phyloP scores from a whole-genome alignment of 2,329 filamentous ascomycete genomes.

The Aureobasidium subglaciale region DNA sequence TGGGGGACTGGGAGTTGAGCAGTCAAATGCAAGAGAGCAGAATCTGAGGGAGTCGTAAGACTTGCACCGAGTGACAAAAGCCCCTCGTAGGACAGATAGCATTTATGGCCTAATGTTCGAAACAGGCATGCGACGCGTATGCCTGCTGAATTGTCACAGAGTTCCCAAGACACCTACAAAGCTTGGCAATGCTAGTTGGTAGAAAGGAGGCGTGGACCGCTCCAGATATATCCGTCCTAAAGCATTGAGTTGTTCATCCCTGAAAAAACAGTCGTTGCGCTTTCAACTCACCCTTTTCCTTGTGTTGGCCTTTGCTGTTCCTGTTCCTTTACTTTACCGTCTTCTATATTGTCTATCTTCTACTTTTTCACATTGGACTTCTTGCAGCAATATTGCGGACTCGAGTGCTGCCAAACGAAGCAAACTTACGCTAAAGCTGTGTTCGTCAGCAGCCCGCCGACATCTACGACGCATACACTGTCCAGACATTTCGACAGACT shows the following conservation, averaged over 20 bases:
- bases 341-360: neutral
- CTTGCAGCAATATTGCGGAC: conserved; percentile 22
- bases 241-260: conserved; percentile 6
- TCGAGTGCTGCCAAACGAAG: neutral
- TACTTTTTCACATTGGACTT: neutral
- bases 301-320: neutral
- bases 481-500: conserved; percentile 2
- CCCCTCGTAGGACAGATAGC: neutral
- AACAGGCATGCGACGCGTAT: neutral
- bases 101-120: neutral
- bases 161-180: neutral
- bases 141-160: neutral
- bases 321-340: conserved; percentile 3
- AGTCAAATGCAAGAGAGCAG: too few species aligned
- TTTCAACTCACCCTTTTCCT: neutral
- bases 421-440: conserved; percentile 1
- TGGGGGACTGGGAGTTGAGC: too few species aligned
- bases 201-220: conserved; percentile 7
- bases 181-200: conserved; percentile 2
- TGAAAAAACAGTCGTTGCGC: conserved; percentile 8
- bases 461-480: neutral
- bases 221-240: conserved; percentile 2
- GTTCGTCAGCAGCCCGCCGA: conserved; percentile 11
- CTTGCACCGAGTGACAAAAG: neutral
- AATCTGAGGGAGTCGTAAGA: neutral